These are phyloP conservation scores for Backusella tuberculispora DNA, from an alignment of 192 early-diverging fungal genomes.

Conservation along the genomic window DNA sequence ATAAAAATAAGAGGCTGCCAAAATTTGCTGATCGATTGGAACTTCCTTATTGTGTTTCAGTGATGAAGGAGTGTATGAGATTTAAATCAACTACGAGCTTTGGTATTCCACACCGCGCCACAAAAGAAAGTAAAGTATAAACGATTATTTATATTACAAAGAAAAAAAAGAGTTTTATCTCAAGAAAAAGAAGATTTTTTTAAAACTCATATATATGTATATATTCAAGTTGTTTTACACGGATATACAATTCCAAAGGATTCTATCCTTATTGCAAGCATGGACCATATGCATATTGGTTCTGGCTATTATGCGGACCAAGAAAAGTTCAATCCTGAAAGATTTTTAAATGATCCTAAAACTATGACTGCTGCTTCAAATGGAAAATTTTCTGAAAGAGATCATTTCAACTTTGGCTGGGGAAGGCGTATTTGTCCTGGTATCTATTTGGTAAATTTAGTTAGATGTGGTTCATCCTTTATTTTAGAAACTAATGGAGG, in stretches of 20 bases:
- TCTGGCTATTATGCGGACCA: slow-evolving; percentile 43
- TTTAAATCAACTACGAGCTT: slow-evolving; percentile 11
- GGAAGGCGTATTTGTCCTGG: slow-evolving; percentile 28
- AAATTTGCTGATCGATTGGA: background rate
- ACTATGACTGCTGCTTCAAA: slow-evolving; percentile 20
- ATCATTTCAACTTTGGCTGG: slow-evolving; percentile 32
- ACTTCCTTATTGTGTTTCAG: slow-evolving; percentile 28
- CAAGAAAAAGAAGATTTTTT: too few species aligned
- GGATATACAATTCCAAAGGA: slow-evolving; percentile 56
- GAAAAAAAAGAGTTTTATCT: too few species aligned
- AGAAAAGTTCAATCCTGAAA: slow-evolving; percentile 54
- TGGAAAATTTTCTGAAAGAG: slow-evolving; percentile 23
- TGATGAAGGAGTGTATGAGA: slow-evolving; percentile 29
- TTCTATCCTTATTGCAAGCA: slow-evolving; percentile 46
- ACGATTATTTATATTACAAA: background rate
- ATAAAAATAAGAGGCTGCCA: slow-evolving; percentile 1
- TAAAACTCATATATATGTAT: background rate
- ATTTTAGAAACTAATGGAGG: background rate
- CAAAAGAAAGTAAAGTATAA: slow-evolving; percentile 17
- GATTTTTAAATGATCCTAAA: slow-evolving; percentile 24
- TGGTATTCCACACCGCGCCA: slow-evolving; percentile 22
- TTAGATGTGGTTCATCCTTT: background rate
- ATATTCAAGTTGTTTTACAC: slow-evolving; percentile 6
- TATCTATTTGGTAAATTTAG: slow-evolving; percentile 6
- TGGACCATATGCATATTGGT: slow-evolving; percentile 51